Base-by-base conservation (phyloP, 495 filamentous ascomycete genomes). In the Xylaria intraflava region DNA sequence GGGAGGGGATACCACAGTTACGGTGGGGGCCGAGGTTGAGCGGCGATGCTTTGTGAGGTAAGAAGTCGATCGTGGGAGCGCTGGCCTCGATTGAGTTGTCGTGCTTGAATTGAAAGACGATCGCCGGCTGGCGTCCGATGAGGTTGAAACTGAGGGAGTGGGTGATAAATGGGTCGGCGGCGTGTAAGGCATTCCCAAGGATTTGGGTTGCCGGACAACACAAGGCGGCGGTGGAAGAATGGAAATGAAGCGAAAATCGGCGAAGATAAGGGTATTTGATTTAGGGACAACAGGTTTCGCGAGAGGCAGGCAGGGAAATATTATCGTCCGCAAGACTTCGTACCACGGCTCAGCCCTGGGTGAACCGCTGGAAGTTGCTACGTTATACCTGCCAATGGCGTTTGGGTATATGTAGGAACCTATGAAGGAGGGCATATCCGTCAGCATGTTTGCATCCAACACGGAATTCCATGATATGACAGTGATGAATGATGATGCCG, bases 101-200 rank as follows among this genome's bases (percentile, higher is more conserved):
- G 61, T 66, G 66, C 70, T 35, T 53, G 65, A 57, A 46, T 76
- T 69, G 65, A 77, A 67, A 71, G 81, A 77, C 70, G 79, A 68
- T 69, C 77, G 61, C 63, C 79, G 78, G 71, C 78, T 81, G 67
- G 76, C 57, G 64, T 77, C 77, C 62, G 83, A 79, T 65, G 83
- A 86, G 64, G 78, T 66, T 63, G 83, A 73, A 44, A 75, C 76
- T 45, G 86, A 85, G 55, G 86, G 80, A 65, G 83, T 79, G 75
- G 88, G 89, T 64, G 89, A 90, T 74, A 80, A 76, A 75, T 86
- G 85, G 62, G 83, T 79, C 46, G 90, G 90, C 57, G 90, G 89
- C 69, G 90, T 95, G 79, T 96, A 96, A 76, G 90, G 90, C 90
- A 96, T 96, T 77, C 72, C 66, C 61, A 64, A 49, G 12, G 55